These are phyloP conservation scores for Neurospora tetraspora DNA, from an alignment of 495 filamentous ascomycete genomes.

Conservation along the genomic window DNA sequence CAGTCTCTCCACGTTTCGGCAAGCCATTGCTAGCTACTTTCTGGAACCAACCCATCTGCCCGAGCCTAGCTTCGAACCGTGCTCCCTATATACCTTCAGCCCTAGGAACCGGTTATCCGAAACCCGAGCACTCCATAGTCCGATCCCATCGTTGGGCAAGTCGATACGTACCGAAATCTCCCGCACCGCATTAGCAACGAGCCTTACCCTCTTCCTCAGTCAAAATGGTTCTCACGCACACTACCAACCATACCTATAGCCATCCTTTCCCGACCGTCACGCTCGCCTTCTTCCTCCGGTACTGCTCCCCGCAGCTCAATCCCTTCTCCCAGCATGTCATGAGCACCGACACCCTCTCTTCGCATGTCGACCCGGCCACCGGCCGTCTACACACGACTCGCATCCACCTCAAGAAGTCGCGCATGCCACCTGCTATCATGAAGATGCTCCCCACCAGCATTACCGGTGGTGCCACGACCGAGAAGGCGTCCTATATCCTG, in stretches of 20 bases:
- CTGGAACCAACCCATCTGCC: neutral
- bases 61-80: neutral
- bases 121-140: neutral
- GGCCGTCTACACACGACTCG: conserved; percentile 80
- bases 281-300: conserved; percentile 97
- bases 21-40: neutral
- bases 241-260: conserved; percentile 78
- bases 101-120: neutral
- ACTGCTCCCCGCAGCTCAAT: conserved; percentile 64
- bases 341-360: conserved; percentile 89
- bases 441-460: conserved; percentile 66
- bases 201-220: neutral
- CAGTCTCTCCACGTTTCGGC: neutral
- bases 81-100: neutral
- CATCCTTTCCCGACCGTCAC: conserved; percentile 86
- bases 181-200: neutral
- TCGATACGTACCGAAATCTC: neutral
- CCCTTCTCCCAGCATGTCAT: conserved; percentile 92
- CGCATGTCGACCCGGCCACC: conserved; percentile 67
- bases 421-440: conserved; percentile 71
- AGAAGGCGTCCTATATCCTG: conserved; percentile 78
- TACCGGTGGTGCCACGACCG: conserved; percentile 58
- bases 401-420: conserved; percentile 88
- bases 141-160: neutral
- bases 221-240: conserved; percentile 50